Conservation (phyloP, 768 basidiomycete species). For the Gymnopilus dilepis region DNA sequence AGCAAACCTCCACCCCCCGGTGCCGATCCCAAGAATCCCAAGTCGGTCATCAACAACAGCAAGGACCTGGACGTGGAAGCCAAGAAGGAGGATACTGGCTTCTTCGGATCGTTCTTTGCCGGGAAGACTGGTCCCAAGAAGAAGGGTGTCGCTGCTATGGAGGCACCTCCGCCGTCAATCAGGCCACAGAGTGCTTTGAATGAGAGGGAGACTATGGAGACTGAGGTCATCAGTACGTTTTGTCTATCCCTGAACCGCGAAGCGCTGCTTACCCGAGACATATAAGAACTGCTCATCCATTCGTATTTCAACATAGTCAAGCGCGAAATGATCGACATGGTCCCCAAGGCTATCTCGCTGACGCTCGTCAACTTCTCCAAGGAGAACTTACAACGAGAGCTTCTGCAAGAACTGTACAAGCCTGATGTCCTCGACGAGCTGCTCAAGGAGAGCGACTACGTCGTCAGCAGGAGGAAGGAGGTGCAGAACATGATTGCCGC, state of each 20-base stretch:
- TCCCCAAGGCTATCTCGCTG: constrained; percentile 92
- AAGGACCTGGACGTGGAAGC: constrained; percentile 91
- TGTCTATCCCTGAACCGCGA: background rate
- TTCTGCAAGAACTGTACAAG: constrained; percentile 96
- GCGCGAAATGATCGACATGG: constrained; percentile 99
- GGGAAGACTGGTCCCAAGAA: constrained; percentile 61
- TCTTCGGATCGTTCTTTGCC: constrained; percentile 97
- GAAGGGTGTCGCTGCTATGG: constrained; percentile 57
- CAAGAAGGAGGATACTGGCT: constrained; percentile 88
- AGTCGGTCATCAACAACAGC: constrained; percentile 83
- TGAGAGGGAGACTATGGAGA: constrained; percentile 97
- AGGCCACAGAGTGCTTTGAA: constrained; percentile 89
- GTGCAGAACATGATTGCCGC: constrained; percentile 92
- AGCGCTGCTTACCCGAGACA: background rate
- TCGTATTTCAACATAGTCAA: constrained; percentile 99
- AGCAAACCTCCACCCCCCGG: constrained; percentile 62
- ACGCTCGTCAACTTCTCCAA: constrained; percentile 94
- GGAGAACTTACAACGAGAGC: constrained; percentile 92
- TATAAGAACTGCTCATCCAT: constrained; percentile 87
- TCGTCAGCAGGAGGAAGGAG: constrained; percentile 91
- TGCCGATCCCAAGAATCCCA: constrained; percentile 69
- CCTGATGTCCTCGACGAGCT: constrained; percentile 94
- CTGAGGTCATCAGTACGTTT: constrained; percentile 95
- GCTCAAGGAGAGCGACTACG: constrained; percentile 92
- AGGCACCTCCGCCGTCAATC: constrained; percentile 84